These are phyloP conservation scores for Mortierella sp. DNA, from an alignment of 371 early-diverging fungal species.

Conservation along the genomic window DNA sequence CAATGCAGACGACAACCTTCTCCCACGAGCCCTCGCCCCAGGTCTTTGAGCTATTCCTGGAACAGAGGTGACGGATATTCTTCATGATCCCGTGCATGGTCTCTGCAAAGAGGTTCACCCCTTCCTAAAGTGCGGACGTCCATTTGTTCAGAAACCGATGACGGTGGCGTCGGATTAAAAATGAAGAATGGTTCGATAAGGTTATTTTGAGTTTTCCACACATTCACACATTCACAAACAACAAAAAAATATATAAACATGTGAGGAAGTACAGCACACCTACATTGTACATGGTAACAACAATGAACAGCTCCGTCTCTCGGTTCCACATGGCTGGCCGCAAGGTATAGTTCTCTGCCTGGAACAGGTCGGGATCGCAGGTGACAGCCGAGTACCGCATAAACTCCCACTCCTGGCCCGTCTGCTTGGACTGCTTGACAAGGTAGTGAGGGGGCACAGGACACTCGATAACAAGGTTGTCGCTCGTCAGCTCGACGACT, in stretches of 20 bases:
- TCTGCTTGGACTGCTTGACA: conserved; percentile 53
- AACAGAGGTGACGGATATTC: conserved; percentile 83
- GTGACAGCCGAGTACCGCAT: conserved; percentile 84
- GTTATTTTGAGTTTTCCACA: conserved; percentile 5
- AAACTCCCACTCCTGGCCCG: conserved; percentile 73
- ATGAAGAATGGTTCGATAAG: background rate
- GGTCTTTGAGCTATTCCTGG: conserved; percentile 63
- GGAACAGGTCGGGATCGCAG: conserved; percentile 70
- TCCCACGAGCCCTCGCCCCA: conserved; percentile 89
- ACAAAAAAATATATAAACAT: background rate
- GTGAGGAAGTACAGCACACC: background rate
- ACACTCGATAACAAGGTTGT: conserved; percentile 69
- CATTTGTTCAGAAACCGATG: conserved; percentile 9
- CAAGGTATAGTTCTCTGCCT: conserved; percentile 59
- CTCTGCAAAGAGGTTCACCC: conserved; percentile 74
- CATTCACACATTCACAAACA: background rate
- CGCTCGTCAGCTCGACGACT: conserved; percentile 56
- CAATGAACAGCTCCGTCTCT: conserved; percentile 74
- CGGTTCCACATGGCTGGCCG: conserved; percentile 64
- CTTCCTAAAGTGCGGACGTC: conserved; percentile 56
- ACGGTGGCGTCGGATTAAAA: background rate
- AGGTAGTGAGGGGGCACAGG: conserved; percentile 65
- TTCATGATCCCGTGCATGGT: conserved; percentile 84
- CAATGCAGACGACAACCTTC: conserved; percentile 86
- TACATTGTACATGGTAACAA: conserved; percentile 79